Evolutionary conservation across 2,329 filamentous ascomycete genomes (phyloP).

Genomic region (Aspergillus costaricaensis): DNA sequence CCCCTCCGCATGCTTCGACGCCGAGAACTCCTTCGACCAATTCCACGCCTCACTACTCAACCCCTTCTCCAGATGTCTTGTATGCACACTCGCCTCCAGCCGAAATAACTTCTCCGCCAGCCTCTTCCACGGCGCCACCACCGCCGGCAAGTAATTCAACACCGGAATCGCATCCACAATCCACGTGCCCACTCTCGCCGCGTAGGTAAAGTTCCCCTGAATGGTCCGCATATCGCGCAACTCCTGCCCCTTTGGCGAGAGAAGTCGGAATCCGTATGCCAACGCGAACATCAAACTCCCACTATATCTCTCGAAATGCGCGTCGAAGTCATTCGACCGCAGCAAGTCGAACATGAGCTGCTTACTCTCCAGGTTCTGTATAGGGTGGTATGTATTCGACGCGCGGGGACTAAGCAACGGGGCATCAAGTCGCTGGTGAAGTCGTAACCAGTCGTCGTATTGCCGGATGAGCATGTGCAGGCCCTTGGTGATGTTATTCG

Average conservation of each 20-base stretch:
- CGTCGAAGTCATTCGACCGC: slow-evolving; percentile 44
- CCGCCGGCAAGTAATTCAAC: slow-evolving; percentile 44
- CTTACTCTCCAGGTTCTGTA: slow-evolving; percentile 52
- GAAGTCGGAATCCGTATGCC: slow-evolving; percentile 53
- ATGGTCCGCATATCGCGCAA: slow-evolving; percentile 49
- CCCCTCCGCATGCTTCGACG: slow-evolving; percentile 42
- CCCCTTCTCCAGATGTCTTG: slow-evolving; percentile 21
- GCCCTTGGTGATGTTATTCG: slow-evolving; percentile 47
- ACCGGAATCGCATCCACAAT: slow-evolving; percentile 48
- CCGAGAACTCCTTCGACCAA: slow-evolving; percentile 26
- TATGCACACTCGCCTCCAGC: slow-evolving; percentile 22
- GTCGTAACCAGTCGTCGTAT: slow-evolving; percentile 44
- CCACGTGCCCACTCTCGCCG: slow-evolving; percentile 47
- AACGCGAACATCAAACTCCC: slow-evolving; percentile 54
- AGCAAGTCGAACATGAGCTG: slow-evolving; percentile 49
- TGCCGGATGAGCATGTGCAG: slow-evolving; percentile 46
- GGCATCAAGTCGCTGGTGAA: slow-evolving; percentile 44
- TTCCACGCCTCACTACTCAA: slow-evolving; percentile 26
- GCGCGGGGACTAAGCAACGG: slow-evolving; percentile 35
- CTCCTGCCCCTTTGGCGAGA: slow-evolving; percentile 43
- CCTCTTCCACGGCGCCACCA: slow-evolving; percentile 42
- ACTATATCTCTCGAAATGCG: slow-evolving; percentile 51
- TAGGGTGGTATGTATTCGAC: slow-evolving; percentile 38
- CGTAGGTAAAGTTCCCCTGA: slow-evolving; percentile 51
- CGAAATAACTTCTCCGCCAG: slow-evolving; percentile 20